Percentiles rank a stretch among this genome's conserved stretches.
phyloP scores from a whole-genome alignment of 1,139 yeast species.

The Yamadazyma buinensis region DNA sequence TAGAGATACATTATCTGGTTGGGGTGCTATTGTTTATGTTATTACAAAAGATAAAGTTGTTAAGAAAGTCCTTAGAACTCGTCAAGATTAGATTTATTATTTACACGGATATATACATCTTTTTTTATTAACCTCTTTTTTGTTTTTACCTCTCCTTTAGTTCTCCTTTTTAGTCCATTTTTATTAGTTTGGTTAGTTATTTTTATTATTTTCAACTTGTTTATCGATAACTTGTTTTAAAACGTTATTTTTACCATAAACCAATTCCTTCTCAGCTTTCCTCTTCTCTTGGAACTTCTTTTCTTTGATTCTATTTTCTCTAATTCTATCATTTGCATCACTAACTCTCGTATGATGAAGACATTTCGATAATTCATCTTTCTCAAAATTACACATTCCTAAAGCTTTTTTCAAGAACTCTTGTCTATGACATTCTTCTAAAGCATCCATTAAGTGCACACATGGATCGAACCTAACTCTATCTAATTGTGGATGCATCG shows the following conservation, averaged over 20 bases:
- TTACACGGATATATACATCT: no score
- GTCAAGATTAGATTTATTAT: constrained; percentile 75
- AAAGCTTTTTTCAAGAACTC: constrained; percentile 70
- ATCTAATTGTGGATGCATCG: constrained; percentile 49
- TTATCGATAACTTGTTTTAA: constrained; percentile 60
- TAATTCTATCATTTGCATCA: constrained; percentile 61
- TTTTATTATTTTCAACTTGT: constrained; percentile 1
- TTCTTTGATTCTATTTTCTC: constrained; percentile 53
- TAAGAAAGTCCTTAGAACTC: constrained; percentile 82
- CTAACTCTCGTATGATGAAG: constrained; percentile 72
- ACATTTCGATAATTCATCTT: constrained; percentile 75
- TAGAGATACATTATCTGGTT: constrained; percentile 95
- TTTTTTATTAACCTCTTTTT: no score
- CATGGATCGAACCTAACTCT: constrained; percentile 54
- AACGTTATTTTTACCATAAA: constrained; percentile 73
- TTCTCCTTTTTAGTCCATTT: no score
- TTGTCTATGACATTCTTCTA: constrained; percentile 82
- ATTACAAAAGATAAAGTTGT: constrained; percentile 90
- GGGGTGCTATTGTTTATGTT: constrained; percentile 97
- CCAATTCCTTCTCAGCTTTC: constrained; percentile 68
- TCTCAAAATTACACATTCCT: constrained; percentile 83
- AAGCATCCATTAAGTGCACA: constrained; percentile 76
- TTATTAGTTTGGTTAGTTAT: no score
- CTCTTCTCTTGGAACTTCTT: constrained; percentile 52
- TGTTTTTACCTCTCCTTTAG: no score